These are phyloP conservation scores for Persicaria tinctoria DNA, from an alignment of 148 eudicot genomes.

Conservation along the genomic window DNA sequence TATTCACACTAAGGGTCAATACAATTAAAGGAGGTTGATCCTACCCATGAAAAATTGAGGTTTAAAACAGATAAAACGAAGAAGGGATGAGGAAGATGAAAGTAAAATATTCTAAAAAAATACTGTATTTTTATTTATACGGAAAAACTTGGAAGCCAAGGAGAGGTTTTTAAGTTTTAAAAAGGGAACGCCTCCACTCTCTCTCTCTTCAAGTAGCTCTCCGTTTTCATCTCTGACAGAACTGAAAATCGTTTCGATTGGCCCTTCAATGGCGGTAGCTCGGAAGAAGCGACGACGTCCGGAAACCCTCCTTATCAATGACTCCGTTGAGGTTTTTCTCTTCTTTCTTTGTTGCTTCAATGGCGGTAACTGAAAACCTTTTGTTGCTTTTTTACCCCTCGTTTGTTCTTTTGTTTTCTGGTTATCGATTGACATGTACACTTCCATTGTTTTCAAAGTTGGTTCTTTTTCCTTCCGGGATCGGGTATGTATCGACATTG, in stretches of 20 bases:
- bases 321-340: neutral
- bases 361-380: neutral
- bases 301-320: neutral
- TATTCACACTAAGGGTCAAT: too few relatives aligned
- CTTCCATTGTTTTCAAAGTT: neutral
- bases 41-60: too few relatives aligned
- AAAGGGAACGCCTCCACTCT: neutral
- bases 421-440: neutral
- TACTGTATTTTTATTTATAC: too few relatives aligned
- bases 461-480: neutral
- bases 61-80: too few relatives aligned
- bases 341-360: neutral
- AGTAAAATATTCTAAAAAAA: too few relatives aligned
- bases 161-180: neutral
- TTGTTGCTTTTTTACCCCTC: neutral
- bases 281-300: neutral
- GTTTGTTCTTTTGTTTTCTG: neutral
- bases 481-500: neutral
- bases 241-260: neutral
- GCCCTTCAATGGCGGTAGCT: neutral
- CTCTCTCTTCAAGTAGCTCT: neutral
- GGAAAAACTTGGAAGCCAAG: neutral
- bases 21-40: too few relatives aligned
- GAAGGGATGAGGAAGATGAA: too few relatives aligned
- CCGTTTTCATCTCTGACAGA: neutral